Base-by-base conservation (phyloP, 2,329 filamentous ascomycete species). In the Annulohypoxylon truncatum region DNA sequence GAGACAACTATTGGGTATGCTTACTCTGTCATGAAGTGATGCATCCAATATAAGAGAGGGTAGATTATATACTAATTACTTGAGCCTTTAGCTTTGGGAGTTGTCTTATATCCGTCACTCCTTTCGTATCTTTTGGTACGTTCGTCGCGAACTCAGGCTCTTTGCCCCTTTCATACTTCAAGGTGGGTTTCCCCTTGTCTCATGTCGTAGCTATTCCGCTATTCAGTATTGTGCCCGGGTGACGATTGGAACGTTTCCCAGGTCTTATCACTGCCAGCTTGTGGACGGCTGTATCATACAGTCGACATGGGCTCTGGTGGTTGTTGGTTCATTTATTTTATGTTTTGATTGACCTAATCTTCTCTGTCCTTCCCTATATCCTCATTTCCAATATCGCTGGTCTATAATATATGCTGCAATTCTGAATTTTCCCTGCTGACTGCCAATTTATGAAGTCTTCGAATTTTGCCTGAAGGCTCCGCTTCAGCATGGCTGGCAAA, bases 401-500 rank as follows among this genome's bases (percentile, higher is more conserved):
- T 9, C 28, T 52, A 4, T 3, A 24, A 29, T 24, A n/a, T 0
- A 6, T 22, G n/a, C 22, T 35, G 8, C 18, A 31, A 29, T 31
- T 2, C 44, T n/a, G 26, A 44, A 28, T 10, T 29, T 15, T n/a
- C 24, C 31, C 13, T 56, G 26, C 56, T 67, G 56, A 67, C 47
- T 18, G 29, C n/a, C 22, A 15, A n/a, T 9, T 28, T 60, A n/a
- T 38, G 38, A 15, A 65, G 62, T 26, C 48, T 46, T 12, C 13
- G 9, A 18, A 24, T 22, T 12, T 24, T 40, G 13, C 29, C 40
- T 20, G 44, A 53, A 54, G 50, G 46, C n/a, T 33, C 8, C 9
- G 22, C 29, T 59, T 64, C 69, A 78, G 70, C 28, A 83, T 83
- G 82, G 75, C 79, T n/a, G 69, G 76, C 61, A 89, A 89, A 76